phyloP scores from a whole-genome alignment of 345 rosid species.

The Eucalyptus erythrocorys region DNA sequence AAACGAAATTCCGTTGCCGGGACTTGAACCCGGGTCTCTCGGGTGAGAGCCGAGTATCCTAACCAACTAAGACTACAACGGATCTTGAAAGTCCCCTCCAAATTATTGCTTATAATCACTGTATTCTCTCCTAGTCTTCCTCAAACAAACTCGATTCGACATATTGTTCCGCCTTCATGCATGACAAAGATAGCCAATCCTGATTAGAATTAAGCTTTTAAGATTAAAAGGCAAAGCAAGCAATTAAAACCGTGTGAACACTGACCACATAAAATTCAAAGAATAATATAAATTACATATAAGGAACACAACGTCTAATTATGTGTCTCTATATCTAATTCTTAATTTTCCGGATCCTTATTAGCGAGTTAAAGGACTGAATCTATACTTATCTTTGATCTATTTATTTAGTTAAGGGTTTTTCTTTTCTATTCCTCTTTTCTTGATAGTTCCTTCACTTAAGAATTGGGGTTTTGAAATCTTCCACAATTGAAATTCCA shows the following conservation, averaged over 20 bases:
- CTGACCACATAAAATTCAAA: neutral
- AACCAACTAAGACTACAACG: conserved; percentile 36
- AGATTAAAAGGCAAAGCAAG: neutral
- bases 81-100: fast-evolving
- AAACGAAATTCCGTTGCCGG: conserved; percentile 12
- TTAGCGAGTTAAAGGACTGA: neutral
- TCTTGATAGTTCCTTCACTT: neutral
- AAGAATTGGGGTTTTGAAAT: neutral
- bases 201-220: neutral
- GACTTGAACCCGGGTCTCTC: conserved; percentile 30
- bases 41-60: conserved; percentile 40
- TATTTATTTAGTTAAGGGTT: neutral
- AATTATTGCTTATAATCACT: fast-evolving
- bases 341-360: neutral
- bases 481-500: neutral
- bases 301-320: fast-evolving
- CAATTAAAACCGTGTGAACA: neutral
- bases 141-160: neutral
- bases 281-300: neutral
- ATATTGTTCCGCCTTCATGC: neutral
- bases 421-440: neutral
- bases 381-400: neutral
- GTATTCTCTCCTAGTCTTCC: neutral
- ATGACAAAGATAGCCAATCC: neutral
- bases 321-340: neutral